Evolutionary conservation across 176 grass and related monocot genomes (phyloP).

Genomic region (Hordeum vulgare): DNA sequence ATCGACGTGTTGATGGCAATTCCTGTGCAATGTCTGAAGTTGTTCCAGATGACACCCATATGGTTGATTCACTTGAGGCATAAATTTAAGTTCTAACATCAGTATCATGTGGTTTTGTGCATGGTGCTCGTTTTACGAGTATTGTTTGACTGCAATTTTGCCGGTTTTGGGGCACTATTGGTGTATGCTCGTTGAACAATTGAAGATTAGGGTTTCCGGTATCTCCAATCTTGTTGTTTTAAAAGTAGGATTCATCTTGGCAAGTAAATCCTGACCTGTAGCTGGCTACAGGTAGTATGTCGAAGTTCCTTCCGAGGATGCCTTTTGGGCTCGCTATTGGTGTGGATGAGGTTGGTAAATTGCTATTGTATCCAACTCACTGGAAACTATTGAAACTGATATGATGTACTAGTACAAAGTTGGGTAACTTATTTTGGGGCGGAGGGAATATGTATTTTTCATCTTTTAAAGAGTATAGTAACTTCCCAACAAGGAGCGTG

Average conservation of each 20-base stretch:
- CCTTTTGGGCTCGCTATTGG: background rate
- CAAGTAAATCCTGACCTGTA: background rate
- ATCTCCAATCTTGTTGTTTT: background rate
- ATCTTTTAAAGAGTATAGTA: too few relatives aligned
- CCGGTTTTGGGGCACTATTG: background rate
- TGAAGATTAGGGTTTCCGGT: background rate
- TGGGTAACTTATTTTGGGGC: too few relatives aligned
- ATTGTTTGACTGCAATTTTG: background rate
- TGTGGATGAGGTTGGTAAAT: background rate
- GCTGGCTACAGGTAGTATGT: background rate
- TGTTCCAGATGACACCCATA: constrained; percentile 26
- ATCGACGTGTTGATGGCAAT: constrained; percentile 43
- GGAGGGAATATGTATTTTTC: too few relatives aligned
- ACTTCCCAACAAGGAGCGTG: too few relatives aligned
- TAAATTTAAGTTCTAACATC: constrained; percentile 10
- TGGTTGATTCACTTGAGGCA: constrained; percentile 35
- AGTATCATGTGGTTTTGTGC: constrained; percentile 9
- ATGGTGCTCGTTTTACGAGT: background rate
- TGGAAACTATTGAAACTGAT: background rate
- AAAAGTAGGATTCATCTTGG: background rate
- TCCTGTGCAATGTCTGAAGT: constrained; percentile 22
- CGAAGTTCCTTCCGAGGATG: background rate
- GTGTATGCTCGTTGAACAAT: background rate
- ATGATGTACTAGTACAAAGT: too few relatives aligned
- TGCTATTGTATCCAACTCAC: background rate